phyloP scores from a whole-genome alignment of 108 stramenopile species.

The Asterionellopsis glacialis region DNA sequence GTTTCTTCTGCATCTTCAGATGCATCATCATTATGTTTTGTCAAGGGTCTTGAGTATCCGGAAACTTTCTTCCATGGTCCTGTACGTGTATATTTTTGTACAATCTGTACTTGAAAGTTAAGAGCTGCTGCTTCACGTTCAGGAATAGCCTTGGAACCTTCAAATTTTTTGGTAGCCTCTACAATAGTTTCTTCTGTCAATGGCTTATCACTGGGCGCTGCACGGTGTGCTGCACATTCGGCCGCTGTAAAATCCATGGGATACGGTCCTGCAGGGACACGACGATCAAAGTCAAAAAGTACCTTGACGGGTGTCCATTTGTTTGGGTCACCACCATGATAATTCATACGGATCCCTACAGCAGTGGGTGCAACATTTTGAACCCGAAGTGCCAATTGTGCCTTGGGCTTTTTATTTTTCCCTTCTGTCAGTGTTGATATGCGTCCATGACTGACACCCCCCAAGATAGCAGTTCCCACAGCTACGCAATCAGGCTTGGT shows the following conservation, averaged over 20 bases:
- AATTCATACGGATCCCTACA: constrained; percentile 67
- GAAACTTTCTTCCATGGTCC: constrained; percentile 69
- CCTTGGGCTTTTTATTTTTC: constrained; percentile 54
- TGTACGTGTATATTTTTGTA: constrained; percentile 66
- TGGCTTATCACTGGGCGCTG: constrained; percentile 10
- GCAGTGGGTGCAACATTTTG: constrained; percentile 74
- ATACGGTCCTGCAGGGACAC: constrained; percentile 87
- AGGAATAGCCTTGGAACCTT: constrained; percentile 65
- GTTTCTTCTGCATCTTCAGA: constrained; percentile 41
- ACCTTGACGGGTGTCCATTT: constrained; percentile 71
- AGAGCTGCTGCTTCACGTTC: constrained; percentile 75
- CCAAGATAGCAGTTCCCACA: constrained; percentile 66
- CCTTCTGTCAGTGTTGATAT: constrained; percentile 30
- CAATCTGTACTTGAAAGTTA: constrained; percentile 56
- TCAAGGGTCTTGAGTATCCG: constrained; percentile 57
- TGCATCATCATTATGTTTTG: constrained; percentile 33
- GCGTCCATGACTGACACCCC: constrained; percentile 71
- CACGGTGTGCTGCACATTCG: constrained; percentile 62
- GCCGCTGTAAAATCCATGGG: constrained; percentile 70
- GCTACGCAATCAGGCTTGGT: constrained; percentile 60
- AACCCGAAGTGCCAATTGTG: constrained; percentile 49
- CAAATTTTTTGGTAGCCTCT: constrained; percentile 50
- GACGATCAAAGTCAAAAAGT: constrained; percentile 86
- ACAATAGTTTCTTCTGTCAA: constrained; percentile 38
- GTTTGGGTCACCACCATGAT: constrained; percentile 47